Base-by-base conservation (phyloP, 495 filamentous ascomycete species). In the Talaromyces wortmannii region DNA sequence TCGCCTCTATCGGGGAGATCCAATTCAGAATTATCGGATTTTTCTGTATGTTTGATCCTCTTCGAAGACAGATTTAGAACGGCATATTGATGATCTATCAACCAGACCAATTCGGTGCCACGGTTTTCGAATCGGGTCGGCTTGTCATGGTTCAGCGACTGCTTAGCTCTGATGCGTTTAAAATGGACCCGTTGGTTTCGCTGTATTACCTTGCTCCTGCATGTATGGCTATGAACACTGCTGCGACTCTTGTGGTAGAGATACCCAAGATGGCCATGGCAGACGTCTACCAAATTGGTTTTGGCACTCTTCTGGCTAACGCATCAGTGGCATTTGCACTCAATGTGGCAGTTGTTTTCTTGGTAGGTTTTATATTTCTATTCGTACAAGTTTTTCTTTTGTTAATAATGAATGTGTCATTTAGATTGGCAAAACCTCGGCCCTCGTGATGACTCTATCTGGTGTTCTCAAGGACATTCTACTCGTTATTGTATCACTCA, bases 391-490 rank as follows among this genome's bases (percentile, higher is more conserved):
- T 16, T 29, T 53, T 45, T 55, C 17, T 30, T 30, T 13, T 43
- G 48, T 52, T 55, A 17, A 63, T 75, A 64, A 77, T 52, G 11
- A 49, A 59, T 70, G 45, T 11, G 52, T 23, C 16, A 57, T n/a
- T 36, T 58, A 96, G 91, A 96, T 97, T 72, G 92, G 92, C 73
- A 91, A 89, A 77, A 97, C 92, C 31, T 96, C 91, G 3, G 90
- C 89, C 48, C 86, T 97, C 32, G 90, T 95, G 68, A 85, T 95
- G 59, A 96, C 92, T 48, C 88, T 97, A 58, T 95, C 89, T 70
- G 92, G 92, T 74, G 89, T 96, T 53, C 84, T 96, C 63, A 97
- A 97, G 78, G 92, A 97, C 71, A 91, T 97, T 61, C 82, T 97
- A 57, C 87, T 97, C 43, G 91, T 97, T 55, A 69, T 78, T 54